Base-by-base conservation (phyloP, 257 asterid genomes). In the Buddleja alternifolia region DNA sequence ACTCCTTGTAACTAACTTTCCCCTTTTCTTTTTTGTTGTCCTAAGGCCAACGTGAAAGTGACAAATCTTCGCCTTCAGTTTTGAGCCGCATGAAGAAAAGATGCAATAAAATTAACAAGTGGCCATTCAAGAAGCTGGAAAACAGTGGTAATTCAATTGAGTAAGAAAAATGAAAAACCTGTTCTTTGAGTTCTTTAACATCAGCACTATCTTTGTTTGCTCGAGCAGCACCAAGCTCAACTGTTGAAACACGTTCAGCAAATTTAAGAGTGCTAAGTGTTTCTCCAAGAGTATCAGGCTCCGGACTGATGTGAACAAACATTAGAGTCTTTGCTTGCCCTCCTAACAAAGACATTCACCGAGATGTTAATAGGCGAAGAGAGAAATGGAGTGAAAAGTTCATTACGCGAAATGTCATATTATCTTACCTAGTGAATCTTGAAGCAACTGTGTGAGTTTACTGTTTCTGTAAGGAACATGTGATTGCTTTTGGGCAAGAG, bases 291-390 rank as follows among this genome's bases (percentile, higher is more conserved):
- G 90, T 85, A 58, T 69, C 81, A 15, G 68, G 60, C 51, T 87
- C 89, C 0, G 94, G 89, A 51, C 86, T 84, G 54, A 87, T 79
- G 74, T 87, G 94, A 15, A 84, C 86, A 72, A 87, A 84, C 90
- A 87, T 84, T 11, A 87, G 82, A 4, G 94, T 87, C 80, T 87
- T 87, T 17, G 90, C 94, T 71, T 84, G 92, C 11, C 92, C 92
- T 41, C 92, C 90, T 84, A 64, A 20, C 7, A 37, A 10, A 24
- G 0, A 47, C 37, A 72, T 54, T 14, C 5, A 44, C 48, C 15
- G 12, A 14, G 60, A 46, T 32, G 39, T 25, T 53, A 16, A 20
- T 34, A 46, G 32, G 16, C 40, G 5, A 44, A 54, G 37, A 42
- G 36, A 68, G 41, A 73, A n/a, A n/a, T n/a, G 40, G 8, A 60